Conservation (phyloP, 768 basidiomycete genomes). For the Mycena latifolia region DNA sequence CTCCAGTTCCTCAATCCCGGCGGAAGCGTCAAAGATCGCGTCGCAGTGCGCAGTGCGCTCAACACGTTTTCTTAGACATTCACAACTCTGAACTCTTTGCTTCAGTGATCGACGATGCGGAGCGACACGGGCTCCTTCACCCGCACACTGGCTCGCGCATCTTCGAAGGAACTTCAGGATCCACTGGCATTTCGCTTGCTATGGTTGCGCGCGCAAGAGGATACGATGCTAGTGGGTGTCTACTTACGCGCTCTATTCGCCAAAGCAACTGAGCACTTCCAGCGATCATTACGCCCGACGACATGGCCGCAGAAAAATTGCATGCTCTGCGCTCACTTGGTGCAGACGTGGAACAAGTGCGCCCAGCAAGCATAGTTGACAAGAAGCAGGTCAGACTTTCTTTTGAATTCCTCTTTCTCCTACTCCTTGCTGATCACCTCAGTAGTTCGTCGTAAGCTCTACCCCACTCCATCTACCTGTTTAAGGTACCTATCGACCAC, state of each 20-base stretch:
- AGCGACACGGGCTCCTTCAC: slow-evolving; percentile 81
- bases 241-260: slow-evolving; percentile 6
- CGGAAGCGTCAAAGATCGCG: slow-evolving; percentile 97
- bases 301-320: slow-evolving; percentile 92
- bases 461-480: not conserved
- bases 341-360: slow-evolving; percentile 88
- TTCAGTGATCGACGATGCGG: slow-evolving; percentile 95
- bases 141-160: slow-evolving; percentile 93
- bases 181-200: slow-evolving; percentile 96
- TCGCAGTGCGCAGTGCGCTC: slow-evolving; percentile 87
- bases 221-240: slow-evolving; percentile 82
- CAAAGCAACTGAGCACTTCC: not conserved
- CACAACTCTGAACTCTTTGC: not conserved
- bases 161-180: slow-evolving; percentile 97
- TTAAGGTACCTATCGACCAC: not conserved
- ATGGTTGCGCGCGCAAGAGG: slow-evolving; percentile 94
- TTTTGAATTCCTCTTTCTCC: slow-evolving; percentile 9
- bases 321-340: slow-evolving; percentile 86
- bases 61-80: not conserved
- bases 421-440: slow-evolving; percentile 10
- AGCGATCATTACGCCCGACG: slow-evolving; percentile 94
- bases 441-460: slow-evolving; percentile 72
- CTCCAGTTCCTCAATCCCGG: slow-evolving; percentile 95
- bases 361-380: slow-evolving; percentile 97
- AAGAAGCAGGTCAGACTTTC: slow-evolving; percentile 82